Percentiles rank a stretch among this genome's conserved stretches.
Conservation (phyloP, 805 yeast species). For the Ogataea philodendri region DNA sequence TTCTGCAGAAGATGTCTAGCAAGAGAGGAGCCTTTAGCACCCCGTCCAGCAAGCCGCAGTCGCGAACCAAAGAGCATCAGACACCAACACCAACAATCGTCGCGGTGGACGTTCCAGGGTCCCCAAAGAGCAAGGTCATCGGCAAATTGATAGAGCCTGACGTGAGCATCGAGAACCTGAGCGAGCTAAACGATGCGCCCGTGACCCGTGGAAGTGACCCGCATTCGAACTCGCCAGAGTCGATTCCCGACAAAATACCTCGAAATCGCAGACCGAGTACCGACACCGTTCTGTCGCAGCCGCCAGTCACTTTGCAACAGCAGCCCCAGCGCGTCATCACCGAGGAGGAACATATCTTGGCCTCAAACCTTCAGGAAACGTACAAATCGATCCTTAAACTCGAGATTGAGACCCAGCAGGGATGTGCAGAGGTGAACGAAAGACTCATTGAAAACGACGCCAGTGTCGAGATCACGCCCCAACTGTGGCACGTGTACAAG, state of each 20-base stretch:
- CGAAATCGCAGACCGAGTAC: slow-evolving; percentile 27
- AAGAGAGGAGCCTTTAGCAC: slow-evolving; percentile 25
- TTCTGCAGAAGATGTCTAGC: slow-evolving; percentile 18
- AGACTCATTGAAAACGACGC: slow-evolving; percentile 46
- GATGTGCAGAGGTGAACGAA: slow-evolving; percentile 58
- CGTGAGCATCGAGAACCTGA: slow-evolving; percentile 26
- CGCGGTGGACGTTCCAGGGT: slow-evolving; percentile 24
- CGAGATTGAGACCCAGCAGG: slow-evolving; percentile 68
- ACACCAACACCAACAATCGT: slow-evolving; percentile 26
- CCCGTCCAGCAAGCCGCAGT: slow-evolving; percentile 1
- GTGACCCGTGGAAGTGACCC: slow-evolving; percentile 15
- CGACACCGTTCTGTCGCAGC: slow-evolving; percentile 27
- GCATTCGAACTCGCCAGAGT: slow-evolving; percentile 26
- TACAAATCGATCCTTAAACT: slow-evolving; percentile 65
- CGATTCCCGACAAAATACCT: slow-evolving; percentile 19
- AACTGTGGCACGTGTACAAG: slow-evolving; percentile 70
- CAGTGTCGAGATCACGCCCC: slow-evolving; percentile 52
- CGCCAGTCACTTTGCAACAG: slow-evolving; percentile 16
- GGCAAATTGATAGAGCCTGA: slow-evolving; percentile 26
- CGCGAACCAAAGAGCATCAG: slow-evolving; percentile 14
- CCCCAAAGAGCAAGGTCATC: slow-evolving; percentile 24
- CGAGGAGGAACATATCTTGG: slow-evolving; percentile 63
- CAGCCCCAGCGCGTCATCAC: slow-evolving; percentile 34
- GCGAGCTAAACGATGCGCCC: slow-evolving; percentile 26
- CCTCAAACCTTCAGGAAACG: slow-evolving; percentile 70